Conservation (phyloP, 129 eudicot species). For the Artemisia argyi region DNA sequence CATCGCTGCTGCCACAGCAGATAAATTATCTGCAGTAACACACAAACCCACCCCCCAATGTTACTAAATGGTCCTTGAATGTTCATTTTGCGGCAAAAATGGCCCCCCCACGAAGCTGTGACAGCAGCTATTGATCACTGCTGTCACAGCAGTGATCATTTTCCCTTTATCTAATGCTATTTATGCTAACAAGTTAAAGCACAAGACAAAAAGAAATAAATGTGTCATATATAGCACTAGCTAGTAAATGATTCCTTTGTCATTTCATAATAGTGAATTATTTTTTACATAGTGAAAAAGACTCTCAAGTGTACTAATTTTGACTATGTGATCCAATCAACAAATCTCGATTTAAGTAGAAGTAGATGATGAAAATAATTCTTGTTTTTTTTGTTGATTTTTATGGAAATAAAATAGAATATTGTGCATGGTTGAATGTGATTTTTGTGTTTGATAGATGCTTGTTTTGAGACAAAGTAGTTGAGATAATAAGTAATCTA, state of each 20-base stretch:
- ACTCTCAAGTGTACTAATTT: not conserved
- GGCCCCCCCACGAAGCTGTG: too few relatives aligned
- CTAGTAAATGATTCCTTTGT: not conserved
- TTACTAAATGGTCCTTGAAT: too few relatives aligned
- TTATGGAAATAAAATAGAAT: not conserved
- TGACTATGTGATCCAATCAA: constrained; percentile 1
- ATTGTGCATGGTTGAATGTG: constrained; percentile 14
- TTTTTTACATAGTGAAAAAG: constrained; percentile 9
- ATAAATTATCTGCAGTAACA: too few relatives aligned
- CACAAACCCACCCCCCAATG: too few relatives aligned
- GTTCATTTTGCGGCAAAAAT: too few relatives aligned
- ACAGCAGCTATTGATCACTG: too few relatives aligned
- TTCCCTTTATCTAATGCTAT: too few relatives aligned
- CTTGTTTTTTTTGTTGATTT: too few relatives aligned
- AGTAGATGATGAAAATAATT: not conserved
- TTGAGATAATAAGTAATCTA: constrained; percentile 7
- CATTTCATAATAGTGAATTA: constrained; percentile 6
- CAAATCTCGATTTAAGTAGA: not conserved
- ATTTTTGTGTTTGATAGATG: constrained; percentile 9
- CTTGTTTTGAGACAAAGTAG: constrained; percentile 27
- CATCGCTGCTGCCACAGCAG: too few relatives aligned
- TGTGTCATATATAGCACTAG: constrained; percentile 5
- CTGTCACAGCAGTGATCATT: too few relatives aligned
- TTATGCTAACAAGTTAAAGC: not conserved
- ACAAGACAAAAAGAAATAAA: constrained; percentile 25